Evolutionary conservation across 371 early-diverging fungal species (phyloP), one percentile per base, ranked within the genome.

Genomic region (Mucor lusitanicus): DNA sequence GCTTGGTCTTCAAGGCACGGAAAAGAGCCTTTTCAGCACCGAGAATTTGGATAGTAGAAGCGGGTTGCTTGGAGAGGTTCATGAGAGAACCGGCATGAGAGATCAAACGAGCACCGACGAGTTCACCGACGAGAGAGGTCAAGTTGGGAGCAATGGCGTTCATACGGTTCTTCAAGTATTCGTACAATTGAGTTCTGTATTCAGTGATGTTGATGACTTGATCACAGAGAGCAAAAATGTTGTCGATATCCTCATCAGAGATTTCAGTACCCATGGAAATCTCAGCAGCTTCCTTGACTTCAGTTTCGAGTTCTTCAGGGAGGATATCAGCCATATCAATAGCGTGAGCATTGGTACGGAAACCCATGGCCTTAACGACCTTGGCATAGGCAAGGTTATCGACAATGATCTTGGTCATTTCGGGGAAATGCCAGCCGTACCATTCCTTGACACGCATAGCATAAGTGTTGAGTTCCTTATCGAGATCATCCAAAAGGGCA

Each of bases 11-110:
- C 71, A 98, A 79, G 9, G 99, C 97, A 69, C 97, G 90, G 88
- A 97, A 97, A 53, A 97, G 89, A 25, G 97, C 97, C 89, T 99
- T 99, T 85, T 99, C 98, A 59, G 99, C 97, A 79, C 99, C 99
- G 25, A 97, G 88, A 59, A 99, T 95, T 87, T 99, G 99, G 63
- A 99, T 90, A 65, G 98, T 97, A 61, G 95, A 94, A 37, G 96
- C 95, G 61, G 97, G 96, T 76, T 91, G 88, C 86, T 97, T 96
- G 76, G 95, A 91, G 61, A 99, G 84, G 71, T 90, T 93, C 84
- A 92, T 91, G 70, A 97, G 82, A 56, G 95, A 94, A 71, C 97
- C 97, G 60, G 96, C 95, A 64, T 95, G 95, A 53, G 95, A 85
- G 71, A 97, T 95, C 70, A 97, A 83, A 70, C 95, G 90, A 60